These are phyloP conservation scores for Aspergillus sp. DNA, from an alignment of 2,329 filamentous ascomycete genomes.

Conservation along the genomic window DNA sequence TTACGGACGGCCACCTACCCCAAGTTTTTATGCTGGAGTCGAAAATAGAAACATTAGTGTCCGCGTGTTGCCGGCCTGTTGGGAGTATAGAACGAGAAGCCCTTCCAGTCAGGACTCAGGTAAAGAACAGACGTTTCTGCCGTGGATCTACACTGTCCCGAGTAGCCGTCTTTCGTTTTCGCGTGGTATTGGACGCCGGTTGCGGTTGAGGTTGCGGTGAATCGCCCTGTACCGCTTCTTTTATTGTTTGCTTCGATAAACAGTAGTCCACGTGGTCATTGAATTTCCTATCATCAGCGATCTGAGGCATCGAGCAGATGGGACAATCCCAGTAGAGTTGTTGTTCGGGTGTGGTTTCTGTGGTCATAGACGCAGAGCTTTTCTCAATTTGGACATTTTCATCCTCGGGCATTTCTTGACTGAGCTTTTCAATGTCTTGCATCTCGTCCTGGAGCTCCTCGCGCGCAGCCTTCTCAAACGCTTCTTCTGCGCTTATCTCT, in stretches of 20 bases:
- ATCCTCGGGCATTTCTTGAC: constrained; percentile 50
- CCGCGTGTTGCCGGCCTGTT: background rate
- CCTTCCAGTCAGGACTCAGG: constrained; percentile 26
- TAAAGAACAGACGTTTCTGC: constrained; percentile 37
- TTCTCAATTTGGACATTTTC: constrained; percentile 23
- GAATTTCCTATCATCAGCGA: constrained; percentile 71
- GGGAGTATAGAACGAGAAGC: background rate
- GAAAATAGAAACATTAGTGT: background rate
- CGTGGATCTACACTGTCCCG: constrained; percentile 25
- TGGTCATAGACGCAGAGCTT: constrained; percentile 14
- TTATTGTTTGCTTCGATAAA: constrained; percentile 81
- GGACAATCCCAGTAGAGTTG: constrained; percentile 78
- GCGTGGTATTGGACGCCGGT: constrained; percentile 9
- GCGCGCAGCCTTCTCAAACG: constrained; percentile 62
- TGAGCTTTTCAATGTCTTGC: constrained; percentile 61
- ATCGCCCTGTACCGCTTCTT: constrained; percentile 69
- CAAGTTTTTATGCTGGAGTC: background rate
- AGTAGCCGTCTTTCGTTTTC: constrained; percentile 38
- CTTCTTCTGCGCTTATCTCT: constrained; percentile 69
- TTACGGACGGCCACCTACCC: background rate
- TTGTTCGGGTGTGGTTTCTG: constrained; percentile 8
- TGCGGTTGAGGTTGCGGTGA: constrained; percentile 20
- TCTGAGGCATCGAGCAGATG: constrained; percentile 76
- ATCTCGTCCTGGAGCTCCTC: constrained; percentile 62
- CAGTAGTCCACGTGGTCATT: constrained; percentile 94